Percentiles rank a stretch among this genome's conserved stretches.
phyloP scores from a whole-genome alignment of 2,329 filamentous ascomycete species.

The Ceratocystis ficicola region DNA sequence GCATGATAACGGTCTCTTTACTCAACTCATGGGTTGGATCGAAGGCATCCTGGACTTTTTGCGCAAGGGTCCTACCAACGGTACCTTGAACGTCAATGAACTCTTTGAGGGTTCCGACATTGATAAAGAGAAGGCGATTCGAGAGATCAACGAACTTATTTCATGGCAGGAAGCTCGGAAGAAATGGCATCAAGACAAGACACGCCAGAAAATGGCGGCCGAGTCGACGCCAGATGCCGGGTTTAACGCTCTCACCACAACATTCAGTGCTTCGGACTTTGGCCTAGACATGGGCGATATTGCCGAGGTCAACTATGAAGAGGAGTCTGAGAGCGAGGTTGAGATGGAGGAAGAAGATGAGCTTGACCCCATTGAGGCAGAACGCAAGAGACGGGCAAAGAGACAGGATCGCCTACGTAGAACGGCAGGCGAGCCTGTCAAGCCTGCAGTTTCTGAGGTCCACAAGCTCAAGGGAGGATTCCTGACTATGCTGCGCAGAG shows the following conservation, averaged over 20 bases:
- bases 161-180: slow-evolving; percentile 91
- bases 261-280: slow-evolving; percentile 74
- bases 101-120: slow-evolving; percentile 67
- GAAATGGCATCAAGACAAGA: slow-evolving; percentile 98
- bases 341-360: slow-evolving; percentile 66
- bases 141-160: slow-evolving; percentile 76
- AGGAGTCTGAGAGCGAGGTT: slow-evolving; percentile 43
- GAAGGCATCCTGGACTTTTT: slow-evolving; percentile 92
- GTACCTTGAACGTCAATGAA: slow-evolving; percentile 86
- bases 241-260: slow-evolving; percentile 39
- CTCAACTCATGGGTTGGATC: slow-evolving; percentile 92
- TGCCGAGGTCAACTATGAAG: slow-evolving; percentile 65
- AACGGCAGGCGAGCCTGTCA: slow-evolving; percentile 70
- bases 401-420: slow-evolving; percentile 69
- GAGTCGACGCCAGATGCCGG: slow-evolving; percentile 40
- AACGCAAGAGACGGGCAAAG: slow-evolving; percentile 64
- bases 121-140: slow-evolving; percentile 58
- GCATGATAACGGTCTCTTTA: slow-evolving; percentile 93
- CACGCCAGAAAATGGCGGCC: slow-evolving; percentile 95
- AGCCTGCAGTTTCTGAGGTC: slow-evolving; percentile 67
- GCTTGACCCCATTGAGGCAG: slow-evolving; percentile 74
- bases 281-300: slow-evolving; percentile 78
- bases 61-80: slow-evolving; percentile 70
- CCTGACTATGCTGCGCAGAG: slow-evolving; percentile 65
- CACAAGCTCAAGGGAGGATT: slow-evolving; percentile 71